Conservation (phyloP, 1,284 basidiomycete species). For the Ganoderma meredithae region DNA sequence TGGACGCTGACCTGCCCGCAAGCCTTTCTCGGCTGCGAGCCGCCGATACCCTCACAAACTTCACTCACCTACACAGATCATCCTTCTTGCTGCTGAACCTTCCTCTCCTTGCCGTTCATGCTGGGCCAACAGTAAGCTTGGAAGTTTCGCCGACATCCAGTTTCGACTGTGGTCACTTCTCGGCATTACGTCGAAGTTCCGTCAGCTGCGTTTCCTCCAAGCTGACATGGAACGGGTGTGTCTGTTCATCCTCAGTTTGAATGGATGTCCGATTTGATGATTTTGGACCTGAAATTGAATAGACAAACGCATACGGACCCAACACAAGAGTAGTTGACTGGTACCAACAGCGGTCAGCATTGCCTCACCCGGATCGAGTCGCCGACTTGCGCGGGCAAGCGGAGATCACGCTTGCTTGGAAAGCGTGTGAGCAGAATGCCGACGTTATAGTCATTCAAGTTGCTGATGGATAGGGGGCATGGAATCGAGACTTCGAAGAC, state of each 20-base stretch:
- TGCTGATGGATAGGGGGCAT: no score
- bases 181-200: background rate
- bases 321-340: background rate
- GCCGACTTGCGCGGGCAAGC: background rate
- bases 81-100: background rate
- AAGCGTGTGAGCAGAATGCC: no score
- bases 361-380: no score
- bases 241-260: no score
- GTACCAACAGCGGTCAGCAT: background rate
- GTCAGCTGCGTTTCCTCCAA: conserved; percentile 1
- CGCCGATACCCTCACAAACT: background rate
- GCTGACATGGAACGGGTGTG: background rate
- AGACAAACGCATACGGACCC: background rate
- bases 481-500: no score
- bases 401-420: background rate
- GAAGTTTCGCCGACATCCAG: background rate
- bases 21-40: background rate
- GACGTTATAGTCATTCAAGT: no score
- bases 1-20: background rate
- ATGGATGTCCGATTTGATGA: no score
- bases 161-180: background rate
- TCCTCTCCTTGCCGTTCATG: background rate
- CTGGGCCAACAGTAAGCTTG: background rate
- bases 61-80: background rate
- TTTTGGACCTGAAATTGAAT: background rate